phyloP scores from a whole-genome alignment of 495 filamentous ascomycete species.

The Podospora tetraspora region DNA sequence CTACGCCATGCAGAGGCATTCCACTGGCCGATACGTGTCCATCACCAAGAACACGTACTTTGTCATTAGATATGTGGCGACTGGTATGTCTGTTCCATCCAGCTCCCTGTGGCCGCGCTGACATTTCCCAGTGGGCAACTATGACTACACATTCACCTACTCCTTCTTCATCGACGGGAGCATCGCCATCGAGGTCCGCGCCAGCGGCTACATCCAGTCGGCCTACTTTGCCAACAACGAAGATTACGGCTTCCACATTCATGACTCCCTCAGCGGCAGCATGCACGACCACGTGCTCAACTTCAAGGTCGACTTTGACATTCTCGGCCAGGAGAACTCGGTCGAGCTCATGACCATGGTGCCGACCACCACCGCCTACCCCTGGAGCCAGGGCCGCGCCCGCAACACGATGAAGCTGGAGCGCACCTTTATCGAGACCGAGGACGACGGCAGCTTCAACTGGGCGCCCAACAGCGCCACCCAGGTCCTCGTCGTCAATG shows the following conservation, averaged over 20 bases:
- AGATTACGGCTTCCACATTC: conserved; percentile 54
- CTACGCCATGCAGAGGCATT: conserved; percentile 44
- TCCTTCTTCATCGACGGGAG: conserved; percentile 50
- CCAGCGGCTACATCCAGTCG: conserved; percentile 51
- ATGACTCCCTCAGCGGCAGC: conserved; percentile 46
- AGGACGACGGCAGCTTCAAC: conserved; percentile 46
- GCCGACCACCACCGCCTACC: conserved; percentile 31
- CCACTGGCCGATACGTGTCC: conserved; percentile 27
- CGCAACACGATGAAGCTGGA: conserved; percentile 54
- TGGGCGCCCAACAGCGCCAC: conserved; percentile 47
- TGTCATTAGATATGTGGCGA: conserved; percentile 38
- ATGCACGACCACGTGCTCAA: conserved; percentile 60
- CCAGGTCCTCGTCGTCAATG: conserved; percentile 50
- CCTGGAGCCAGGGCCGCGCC: conserved; percentile 43
- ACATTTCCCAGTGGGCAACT: conserved; percentile 41
- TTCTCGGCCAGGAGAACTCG: conserved; percentile 47
- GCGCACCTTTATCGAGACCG: conserved; percentile 38
- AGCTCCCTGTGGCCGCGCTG: background rate
- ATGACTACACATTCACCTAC: conserved; percentile 37
- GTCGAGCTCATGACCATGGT: conserved; percentile 40
- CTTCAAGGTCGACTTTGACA: conserved; percentile 54
- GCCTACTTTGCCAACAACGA: conserved; percentile 48
- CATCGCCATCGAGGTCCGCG: conserved; percentile 50
- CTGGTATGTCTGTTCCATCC: conserved; percentile 12
- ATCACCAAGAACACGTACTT: conserved; percentile 46